A percentile compares a stretch with the other conserved stretches of the same genome.
phyloP scores from a whole-genome alignment of 1,139 yeast species.

The Taphrina betulina region DNA sequence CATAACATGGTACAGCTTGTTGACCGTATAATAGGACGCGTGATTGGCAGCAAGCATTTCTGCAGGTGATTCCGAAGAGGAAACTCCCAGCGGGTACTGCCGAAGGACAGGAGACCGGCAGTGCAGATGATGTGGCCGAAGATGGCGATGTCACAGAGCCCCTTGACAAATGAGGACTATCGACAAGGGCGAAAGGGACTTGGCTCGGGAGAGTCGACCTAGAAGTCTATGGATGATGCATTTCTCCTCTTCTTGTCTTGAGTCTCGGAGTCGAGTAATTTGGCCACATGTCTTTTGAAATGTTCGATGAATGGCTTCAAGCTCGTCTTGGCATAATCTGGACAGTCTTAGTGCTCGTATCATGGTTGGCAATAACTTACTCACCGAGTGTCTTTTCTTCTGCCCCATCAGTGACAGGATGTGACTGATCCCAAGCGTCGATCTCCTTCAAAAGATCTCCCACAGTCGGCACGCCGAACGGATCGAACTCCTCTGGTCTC shows the following conservation, averaged over 20 bases:
- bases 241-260: slow-evolving; percentile 47
- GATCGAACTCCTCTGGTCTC: slow-evolving; percentile 62
- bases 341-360: slow-evolving; percentile 29
- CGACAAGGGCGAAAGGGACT: background rate
- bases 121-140: slow-evolving; percentile 16
- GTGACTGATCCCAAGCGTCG: slow-evolving; percentile 48
- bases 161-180: background rate
- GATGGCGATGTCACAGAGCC: slow-evolving; percentile 7
- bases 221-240: slow-evolving; percentile 34
- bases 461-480: slow-evolving; percentile 76
- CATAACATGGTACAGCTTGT: too few species aligned
- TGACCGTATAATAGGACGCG: background rate
- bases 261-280: slow-evolving; percentile 58
- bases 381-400: too few species aligned
- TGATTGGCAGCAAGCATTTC: slow-evolving; percentile 87
- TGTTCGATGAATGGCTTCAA: slow-evolving; percentile 72
- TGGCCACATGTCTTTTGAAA: slow-evolving; percentile 64
- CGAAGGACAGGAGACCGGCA: background rate
- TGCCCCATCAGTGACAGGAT: too few species aligned
- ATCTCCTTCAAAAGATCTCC: slow-evolving; percentile 58
- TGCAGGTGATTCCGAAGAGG: slow-evolving; percentile 76
- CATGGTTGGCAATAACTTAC: too few species aligned
- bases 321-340: slow-evolving; percentile 65
- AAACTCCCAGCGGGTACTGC: slow-evolving; percentile 47
- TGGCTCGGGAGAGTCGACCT: background rate